phyloP scores from a whole-genome alignment of 129 eudicot genomes.

The Arctium minus region DNA sequence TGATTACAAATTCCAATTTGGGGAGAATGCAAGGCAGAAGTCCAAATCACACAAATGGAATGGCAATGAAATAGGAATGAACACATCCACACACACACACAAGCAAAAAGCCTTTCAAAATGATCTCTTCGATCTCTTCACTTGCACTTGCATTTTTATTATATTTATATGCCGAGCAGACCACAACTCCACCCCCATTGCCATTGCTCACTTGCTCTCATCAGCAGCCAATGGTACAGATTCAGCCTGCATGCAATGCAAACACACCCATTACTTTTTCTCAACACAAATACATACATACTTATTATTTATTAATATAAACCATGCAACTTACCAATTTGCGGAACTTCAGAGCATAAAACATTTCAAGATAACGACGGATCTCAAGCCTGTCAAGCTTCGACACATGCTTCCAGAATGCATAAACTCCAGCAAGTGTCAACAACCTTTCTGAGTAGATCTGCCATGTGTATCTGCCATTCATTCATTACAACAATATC shows the following conservation, averaged over 20 bases:
- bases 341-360: constrained; percentile 36
- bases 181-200: background rate
- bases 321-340: constrained; percentile 23
- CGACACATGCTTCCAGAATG: constrained; percentile 44
- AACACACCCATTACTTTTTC: background rate
- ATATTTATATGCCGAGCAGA: background rate
- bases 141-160: constrained; percentile 12
- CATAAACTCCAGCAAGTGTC: constrained; percentile 47
- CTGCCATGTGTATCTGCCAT: constrained; percentile 42
- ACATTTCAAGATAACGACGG: constrained; percentile 50
- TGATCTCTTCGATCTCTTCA: constrained; percentile 8
- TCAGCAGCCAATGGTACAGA: constrained; percentile 70
- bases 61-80: constrained; percentile 9
- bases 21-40: constrained; percentile 18
- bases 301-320: no score
- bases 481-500: background rate
- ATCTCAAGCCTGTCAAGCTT: constrained; percentile 39
- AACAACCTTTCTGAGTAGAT: constrained; percentile 40
- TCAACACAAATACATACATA: no score
- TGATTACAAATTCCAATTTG: constrained; percentile 5
- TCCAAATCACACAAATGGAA: constrained; percentile 13
- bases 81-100: background rate
- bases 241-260: constrained; percentile 49
- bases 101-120: constrained; percentile 27
- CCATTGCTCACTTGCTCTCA: constrained; percentile 27